Conservation (phyloP, 192 early-diverging fungal genomes). For the Podochytrium sp. region DNA sequence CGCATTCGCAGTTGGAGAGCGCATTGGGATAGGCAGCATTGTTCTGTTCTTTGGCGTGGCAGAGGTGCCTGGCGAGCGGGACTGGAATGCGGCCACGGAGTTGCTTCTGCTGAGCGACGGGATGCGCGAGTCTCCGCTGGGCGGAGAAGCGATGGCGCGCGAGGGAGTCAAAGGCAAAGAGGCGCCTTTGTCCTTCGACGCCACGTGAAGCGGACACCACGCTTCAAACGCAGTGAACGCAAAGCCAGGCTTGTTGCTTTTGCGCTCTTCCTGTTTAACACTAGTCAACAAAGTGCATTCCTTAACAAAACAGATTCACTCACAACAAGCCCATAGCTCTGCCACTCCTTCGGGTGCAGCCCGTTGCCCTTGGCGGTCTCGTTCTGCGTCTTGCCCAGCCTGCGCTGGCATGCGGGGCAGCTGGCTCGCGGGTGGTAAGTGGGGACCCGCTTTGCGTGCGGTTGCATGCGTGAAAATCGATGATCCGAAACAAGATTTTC, state of each 20-base stretch:
- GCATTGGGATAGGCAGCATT: neutral
- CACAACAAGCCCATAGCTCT: constrained; percentile 3
- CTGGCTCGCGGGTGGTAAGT: neutral
- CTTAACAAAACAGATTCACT: neutral
- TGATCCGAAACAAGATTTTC: no score
- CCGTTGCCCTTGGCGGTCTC: neutral
- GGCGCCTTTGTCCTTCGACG: neutral
- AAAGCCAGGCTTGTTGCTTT: constrained; percentile 16
- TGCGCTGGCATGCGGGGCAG: constrained; percentile 2
- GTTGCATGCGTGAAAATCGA: no score
- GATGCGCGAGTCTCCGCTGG: neutral
- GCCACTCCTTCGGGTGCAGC: constrained; percentile 21
- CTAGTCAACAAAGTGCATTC: neutral
- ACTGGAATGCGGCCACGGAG: neutral
- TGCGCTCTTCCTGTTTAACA: neutral
- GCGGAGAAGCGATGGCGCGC: neutral
- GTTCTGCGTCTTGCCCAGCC: neutral
- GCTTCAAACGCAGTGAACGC: constrained; percentile 24
- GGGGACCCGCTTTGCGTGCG: no score
- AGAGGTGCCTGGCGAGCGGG: neutral
- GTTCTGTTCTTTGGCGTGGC: neutral
- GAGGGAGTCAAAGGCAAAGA: neutral
- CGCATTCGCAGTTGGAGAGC: neutral
- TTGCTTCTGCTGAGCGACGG: neutral
- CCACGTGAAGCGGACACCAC: constrained; percentile 9